These are phyloP conservation scores for Teunomyces atbi DNA, from an alignment of 805 yeast species.

Conservation along the genomic window DNA sequence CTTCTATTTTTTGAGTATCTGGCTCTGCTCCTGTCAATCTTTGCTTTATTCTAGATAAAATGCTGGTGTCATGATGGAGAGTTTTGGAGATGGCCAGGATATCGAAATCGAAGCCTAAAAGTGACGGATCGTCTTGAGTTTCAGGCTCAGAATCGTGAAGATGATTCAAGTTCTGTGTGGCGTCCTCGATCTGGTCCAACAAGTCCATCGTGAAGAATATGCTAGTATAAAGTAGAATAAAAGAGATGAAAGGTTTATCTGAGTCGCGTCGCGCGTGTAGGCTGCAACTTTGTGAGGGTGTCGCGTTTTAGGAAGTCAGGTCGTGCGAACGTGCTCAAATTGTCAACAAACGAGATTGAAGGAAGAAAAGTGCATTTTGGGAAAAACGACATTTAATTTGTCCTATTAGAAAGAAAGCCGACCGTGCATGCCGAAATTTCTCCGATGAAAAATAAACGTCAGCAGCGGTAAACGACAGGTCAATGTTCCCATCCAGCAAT, in stretches of 20 bases:
- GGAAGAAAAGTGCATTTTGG: not conserved
- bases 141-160: constrained; percentile 6
- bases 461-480: too few species aligned
- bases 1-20: constrained; percentile 3
- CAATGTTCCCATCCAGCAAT: too few species aligned
- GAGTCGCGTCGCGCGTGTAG: constrained; percentile 1
- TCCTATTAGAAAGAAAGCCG: too few species aligned
- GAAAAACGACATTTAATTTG: not conserved
- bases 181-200: constrained; percentile 11
- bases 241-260: not conserved
- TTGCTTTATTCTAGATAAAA: constrained; percentile 5
- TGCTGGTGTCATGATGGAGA: constrained; percentile 1
- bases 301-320: not conserved
- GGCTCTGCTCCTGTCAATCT: constrained; percentile 2
- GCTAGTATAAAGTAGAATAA: not conserved
- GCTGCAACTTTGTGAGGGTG: not conserved
- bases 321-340: not conserved
- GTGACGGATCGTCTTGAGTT: not conserved
- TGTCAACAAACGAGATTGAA: not conserved
- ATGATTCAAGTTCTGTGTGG: constrained; percentile 5
- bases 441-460: too few species aligned
- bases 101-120: constrained; percentile 5
- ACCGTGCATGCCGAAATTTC: too few species aligned
- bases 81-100: constrained; percentile 6
- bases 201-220: constrained; percentile 9